These are phyloP conservation scores for Lepidium aucheri DNA, from an alignment of 345 rosid genomes.

Conservation along the genomic window DNA sequence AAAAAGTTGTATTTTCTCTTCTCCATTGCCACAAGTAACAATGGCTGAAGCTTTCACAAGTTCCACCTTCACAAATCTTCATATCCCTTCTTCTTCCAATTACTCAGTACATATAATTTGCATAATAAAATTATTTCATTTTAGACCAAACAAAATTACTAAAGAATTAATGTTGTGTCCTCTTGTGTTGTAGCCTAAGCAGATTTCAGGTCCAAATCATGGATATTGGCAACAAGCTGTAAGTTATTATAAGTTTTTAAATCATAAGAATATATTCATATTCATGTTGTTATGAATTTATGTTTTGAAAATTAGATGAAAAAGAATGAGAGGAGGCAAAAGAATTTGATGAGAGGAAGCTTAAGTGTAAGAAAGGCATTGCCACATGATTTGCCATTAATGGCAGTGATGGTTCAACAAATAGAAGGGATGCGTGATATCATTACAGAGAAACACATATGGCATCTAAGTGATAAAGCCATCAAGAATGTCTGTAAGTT, in stretches of 20 bases:
- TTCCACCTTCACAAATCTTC: slow-evolving; percentile 35
- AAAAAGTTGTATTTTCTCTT: background rate
- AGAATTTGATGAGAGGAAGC: slow-evolving; percentile 21
- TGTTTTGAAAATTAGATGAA: background rate
- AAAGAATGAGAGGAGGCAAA: slow-evolving; percentile 16
- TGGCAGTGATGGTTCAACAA: slow-evolving; percentile 83
- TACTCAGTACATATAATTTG: background rate
- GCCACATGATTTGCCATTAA: slow-evolving; percentile 60
- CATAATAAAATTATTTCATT: background rate
- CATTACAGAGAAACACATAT: slow-evolving; percentile 54
- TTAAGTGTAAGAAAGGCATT: slow-evolving; percentile 43
- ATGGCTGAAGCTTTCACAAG: slow-evolving; percentile 54
- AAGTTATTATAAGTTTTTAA: background rate
- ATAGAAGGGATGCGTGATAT: slow-evolving; percentile 62
- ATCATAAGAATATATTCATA: background rate
- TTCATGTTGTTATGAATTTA: background rate
- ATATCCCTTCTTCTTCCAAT: slow-evolving; percentile 16
- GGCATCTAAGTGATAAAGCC: slow-evolving; percentile 82
- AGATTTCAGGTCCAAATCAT: slow-evolving; percentile 29
- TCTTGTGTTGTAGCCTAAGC: slow-evolving; percentile 36
- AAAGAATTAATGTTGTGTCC: background rate
- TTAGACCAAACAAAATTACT: background rate
- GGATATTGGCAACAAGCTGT: slow-evolving; percentile 32
- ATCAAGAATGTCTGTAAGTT: slow-evolving; percentile 74
- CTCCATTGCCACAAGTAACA: slow-evolving; percentile 5